Evolutionary conservation across 2,329 filamentous ascomycete species (phyloP), one percentile per base, ranked within the genome.

Genomic region (Ophiosphaerella narmari): DNA sequence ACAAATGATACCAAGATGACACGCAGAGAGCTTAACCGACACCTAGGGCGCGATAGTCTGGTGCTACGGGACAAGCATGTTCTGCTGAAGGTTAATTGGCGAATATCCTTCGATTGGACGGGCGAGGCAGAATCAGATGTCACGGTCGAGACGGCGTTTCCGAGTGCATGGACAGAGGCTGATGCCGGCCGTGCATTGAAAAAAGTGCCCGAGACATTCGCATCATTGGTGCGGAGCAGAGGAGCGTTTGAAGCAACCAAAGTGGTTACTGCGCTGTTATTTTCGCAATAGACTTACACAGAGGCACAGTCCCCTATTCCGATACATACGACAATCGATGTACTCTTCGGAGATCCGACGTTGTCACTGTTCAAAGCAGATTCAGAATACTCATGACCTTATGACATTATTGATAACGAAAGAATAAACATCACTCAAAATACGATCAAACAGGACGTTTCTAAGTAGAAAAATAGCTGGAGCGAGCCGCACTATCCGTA

Each of bases 71-170:
- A 74, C 1, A 65, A 68, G 1, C 52, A 73, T 8, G 75, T 80
- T 2, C 67, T 76, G 9, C 47, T 86, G 4, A 78, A 83, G 23
- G 72, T 90, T 1, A 76, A 79, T 48, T 90, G 87, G 87, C 75
- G 71, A 39, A 84, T 88, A 37, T 71, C 73, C 2, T 88, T 90
- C 62, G 87, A 90, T 68, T 90, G 86, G 87, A 86, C 86, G 0
- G 87, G 87, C 5, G 87, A 90, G 64, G 86, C 85, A 4, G 80
- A 82, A 61, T 88, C 82, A 57, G 75, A 76, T 38, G 71, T 89
- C 13, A 74, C 73, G 4, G 75, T 86, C 9, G 66, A 82, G 54
- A 74, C 84, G 2, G 80, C 81, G 4, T 74, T 85, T 35, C 86
- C 87, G 75, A 7, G 83, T 82, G 65, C 90, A 86, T 89, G 86